phyloP scores from a whole-genome alignment of 768 basidiomycete species.

The Russula abietina region DNA sequence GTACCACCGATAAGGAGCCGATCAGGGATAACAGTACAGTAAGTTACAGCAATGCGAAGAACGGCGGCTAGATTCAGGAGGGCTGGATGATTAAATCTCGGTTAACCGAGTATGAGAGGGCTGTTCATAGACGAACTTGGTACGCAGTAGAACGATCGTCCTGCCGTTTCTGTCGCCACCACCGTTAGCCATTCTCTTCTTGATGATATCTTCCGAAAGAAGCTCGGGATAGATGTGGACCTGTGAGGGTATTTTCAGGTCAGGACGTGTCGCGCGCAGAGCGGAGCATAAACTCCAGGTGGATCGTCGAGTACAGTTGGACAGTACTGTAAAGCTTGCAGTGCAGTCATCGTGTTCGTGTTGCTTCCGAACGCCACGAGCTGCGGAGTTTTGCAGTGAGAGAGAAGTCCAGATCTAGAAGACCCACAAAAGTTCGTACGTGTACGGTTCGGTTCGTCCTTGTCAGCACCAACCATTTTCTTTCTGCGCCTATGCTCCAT shows the following conservation, averaged over 20 bases:
- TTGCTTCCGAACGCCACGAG: not conserved
- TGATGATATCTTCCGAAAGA: constrained; percentile 1
- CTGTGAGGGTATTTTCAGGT: constrained; percentile 10
- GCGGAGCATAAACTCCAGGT: constrained; percentile 18
- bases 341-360: not conserved
- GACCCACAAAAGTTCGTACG: constrained; percentile 28
- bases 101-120: not conserved
- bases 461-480: constrained; percentile 21
- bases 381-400: not conserved
- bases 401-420: not conserved
- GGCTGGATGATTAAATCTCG: constrained; percentile 5
- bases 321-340: constrained; percentile 6
- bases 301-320: not conserved
- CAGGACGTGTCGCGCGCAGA: constrained; percentile 7
- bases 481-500: constrained; percentile 18
- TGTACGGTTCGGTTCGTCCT: constrained; percentile 24
- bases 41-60: no score
- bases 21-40: no score
- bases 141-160: constrained; percentile 11
- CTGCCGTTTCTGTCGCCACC: constrained; percentile 9
- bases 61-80: not conserved
- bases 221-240: constrained; percentile 6
- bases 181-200: not conserved
- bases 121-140: constrained; percentile 8
- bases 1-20: no score